These are phyloP conservation scores for Plasmodium adleri DNA, from an alignment of 169 alveolate species.

Conservation along the genomic window DNA sequence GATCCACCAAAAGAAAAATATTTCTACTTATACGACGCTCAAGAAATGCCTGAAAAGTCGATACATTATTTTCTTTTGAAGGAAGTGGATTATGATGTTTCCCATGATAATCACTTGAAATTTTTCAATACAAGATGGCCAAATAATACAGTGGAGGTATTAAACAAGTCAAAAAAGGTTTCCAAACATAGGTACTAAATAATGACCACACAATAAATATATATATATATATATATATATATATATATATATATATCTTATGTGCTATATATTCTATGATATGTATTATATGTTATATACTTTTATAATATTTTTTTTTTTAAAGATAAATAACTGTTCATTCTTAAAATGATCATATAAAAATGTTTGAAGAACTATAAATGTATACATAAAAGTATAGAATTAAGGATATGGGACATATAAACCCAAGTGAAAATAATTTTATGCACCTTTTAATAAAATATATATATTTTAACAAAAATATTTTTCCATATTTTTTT, in stretches of 20 bases:
- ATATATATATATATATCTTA: background rate
- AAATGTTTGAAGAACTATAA: too few species aligned
- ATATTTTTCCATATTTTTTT: background rate
- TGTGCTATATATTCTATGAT: background rate
- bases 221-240: too few species aligned
- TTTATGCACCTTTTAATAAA: background rate
- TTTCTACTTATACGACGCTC: constrained; percentile 71
- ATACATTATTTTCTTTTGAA: constrained; percentile 59
- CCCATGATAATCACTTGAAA: constrained; percentile 44
- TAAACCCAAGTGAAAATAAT: too few species aligned
- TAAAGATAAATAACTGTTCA: too few species aligned
- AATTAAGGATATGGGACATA: too few species aligned
- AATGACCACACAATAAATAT: background rate
- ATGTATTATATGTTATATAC: background rate
- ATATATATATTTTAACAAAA: background rate
- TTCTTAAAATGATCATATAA: too few species aligned
- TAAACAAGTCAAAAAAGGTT: constrained; percentile 20
- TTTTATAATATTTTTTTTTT: too few species aligned
- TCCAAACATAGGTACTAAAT: constrained; percentile 7
- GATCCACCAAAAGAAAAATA: constrained; percentile 77
- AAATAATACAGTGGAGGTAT: constrained; percentile 64
- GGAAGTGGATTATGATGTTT: constrained; percentile 72
- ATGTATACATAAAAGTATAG: too few species aligned
- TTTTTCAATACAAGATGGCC: constrained; percentile 77
- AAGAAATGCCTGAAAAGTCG: constrained; percentile 59